A percentile compares a stretch with the other conserved stretches of the same genome.
These are phyloP conservation scores for Selaginella moellendorffii DNA, from an alignment of 75 land plant genomes.

Conservation along the genomic window DNA sequence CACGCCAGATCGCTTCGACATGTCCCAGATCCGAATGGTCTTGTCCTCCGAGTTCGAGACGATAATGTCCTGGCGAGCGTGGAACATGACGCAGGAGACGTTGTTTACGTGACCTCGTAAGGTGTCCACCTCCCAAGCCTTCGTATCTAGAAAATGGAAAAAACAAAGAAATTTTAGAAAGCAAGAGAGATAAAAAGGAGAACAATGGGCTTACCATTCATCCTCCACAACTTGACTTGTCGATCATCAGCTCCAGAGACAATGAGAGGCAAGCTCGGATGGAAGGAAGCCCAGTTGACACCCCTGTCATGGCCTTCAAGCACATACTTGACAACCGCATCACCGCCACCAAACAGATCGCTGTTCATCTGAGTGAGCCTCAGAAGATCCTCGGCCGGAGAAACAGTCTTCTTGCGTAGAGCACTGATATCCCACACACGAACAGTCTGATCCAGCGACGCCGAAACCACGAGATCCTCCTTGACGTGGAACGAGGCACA, in stretches of 20 bases:
- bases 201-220: slow-evolving; percentile 41
- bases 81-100: slow-evolving; percentile 50
- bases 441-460: slow-evolving; percentile 53
- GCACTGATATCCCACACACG: slow-evolving; percentile 61
- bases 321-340: slow-evolving; percentile 61
- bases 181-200: no score
- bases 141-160: slow-evolving; percentile 37
- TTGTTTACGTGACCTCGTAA: slow-evolving; percentile 51
- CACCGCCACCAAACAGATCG: slow-evolving; percentile 65
- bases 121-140: slow-evolving; percentile 77
- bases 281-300: slow-evolving; percentile 68
- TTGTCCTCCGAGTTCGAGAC: slow-evolving; percentile 61
- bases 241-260: slow-evolving; percentile 75
- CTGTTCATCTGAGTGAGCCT: slow-evolving; percentile 51
- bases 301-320: slow-evolving; percentile 53
- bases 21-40: slow-evolving; percentile 70
- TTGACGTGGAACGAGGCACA: slow-evolving; percentile 70
- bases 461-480: slow-evolving; percentile 49
- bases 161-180: no score
- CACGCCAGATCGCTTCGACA: slow-evolving; percentile 48
- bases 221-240: slow-evolving; percentile 67
- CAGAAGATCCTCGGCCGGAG: slow-evolving; percentile 55
- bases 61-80: slow-evolving; percentile 48
- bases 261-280: slow-evolving; percentile 58
- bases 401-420: slow-evolving; percentile 45